phyloP scores from a whole-genome alignment of 2,329 filamentous ascomycete species.

The Capronia coronata region DNA sequence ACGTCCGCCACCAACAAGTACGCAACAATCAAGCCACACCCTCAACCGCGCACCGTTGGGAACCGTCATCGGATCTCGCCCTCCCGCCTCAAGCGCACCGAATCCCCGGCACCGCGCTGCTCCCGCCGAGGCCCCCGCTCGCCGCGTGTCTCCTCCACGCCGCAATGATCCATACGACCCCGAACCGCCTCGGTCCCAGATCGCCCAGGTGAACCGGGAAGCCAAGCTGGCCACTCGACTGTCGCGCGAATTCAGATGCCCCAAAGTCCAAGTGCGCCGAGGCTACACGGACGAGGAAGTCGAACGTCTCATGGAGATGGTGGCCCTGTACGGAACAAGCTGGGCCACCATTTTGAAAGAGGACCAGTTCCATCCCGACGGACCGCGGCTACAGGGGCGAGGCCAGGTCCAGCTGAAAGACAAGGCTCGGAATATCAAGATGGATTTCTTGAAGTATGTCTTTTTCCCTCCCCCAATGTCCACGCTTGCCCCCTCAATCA shows the following conservation, averaged over 20 bases:
- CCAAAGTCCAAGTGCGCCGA: slow-evolving; percentile 19
- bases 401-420: slow-evolving; percentile 51
- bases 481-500: too few species aligned
- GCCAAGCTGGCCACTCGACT: slow-evolving; percentile 17
- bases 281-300: slow-evolving; percentile 39
- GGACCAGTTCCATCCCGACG: slow-evolving; percentile 30
- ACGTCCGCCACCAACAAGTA: not conserved
- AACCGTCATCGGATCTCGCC: not conserved
- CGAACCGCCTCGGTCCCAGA: not conserved
- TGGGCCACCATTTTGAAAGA: slow-evolving; percentile 44
- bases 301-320: slow-evolving; percentile 43
- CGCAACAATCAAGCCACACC: too few species aligned
- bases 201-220: slow-evolving; percentile 8
- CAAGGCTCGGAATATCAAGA: slow-evolving; percentile 50
- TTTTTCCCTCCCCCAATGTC: too few species aligned
- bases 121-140: not conserved
- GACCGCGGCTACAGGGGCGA: slow-evolving; percentile 35
- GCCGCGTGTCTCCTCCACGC: not conserved
- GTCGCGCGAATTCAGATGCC: slow-evolving; percentile 8
- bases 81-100: slow-evolving; percentile 11
- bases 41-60: too few species aligned
- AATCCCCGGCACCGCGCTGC: not conserved
- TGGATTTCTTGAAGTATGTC: slow-evolving; percentile 36
- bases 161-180: not conserved
- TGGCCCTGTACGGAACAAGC: slow-evolving; percentile 41